Conservation (phyloP, 495 filamentous ascomycete genomes). For the Aspergillus campestris region DNA sequence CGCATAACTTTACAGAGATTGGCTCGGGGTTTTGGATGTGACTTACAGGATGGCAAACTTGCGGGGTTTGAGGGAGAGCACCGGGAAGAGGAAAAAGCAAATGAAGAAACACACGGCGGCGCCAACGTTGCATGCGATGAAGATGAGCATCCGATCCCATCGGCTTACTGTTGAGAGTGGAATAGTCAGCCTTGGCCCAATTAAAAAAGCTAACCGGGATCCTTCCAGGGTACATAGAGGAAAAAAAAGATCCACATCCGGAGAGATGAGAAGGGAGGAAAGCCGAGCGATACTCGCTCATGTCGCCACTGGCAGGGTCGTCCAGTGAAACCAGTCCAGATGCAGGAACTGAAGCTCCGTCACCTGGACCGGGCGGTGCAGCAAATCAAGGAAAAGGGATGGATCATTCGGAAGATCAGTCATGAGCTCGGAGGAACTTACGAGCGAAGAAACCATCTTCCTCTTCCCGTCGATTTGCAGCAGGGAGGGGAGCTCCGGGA, state of each 20-base stretch:
- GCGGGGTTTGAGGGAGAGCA: slow-evolving; percentile 66
- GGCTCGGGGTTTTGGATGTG: slow-evolving; percentile 3
- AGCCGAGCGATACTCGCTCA: too few relatives aligned
- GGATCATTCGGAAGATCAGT: slow-evolving; percentile 9
- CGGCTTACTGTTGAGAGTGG: slow-evolving; percentile 64
- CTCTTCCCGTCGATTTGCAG: slow-evolving; percentile 77
- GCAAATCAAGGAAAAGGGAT: slow-evolving; percentile 16
- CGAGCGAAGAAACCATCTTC: slow-evolving; percentile 92
- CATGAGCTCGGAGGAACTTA: slow-evolving; percentile 52
- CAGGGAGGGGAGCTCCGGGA: slow-evolving; percentile 80
- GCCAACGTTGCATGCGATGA: slow-evolving; percentile 83
- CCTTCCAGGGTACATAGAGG: background rate
- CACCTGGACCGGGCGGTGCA: slow-evolving; percentile 26
- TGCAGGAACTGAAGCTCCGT: slow-evolving; percentile 33
- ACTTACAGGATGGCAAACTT: slow-evolving; percentile 98
- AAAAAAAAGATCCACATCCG: slow-evolving; percentile 6
- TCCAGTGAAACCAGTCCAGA: slow-evolving; percentile 22
- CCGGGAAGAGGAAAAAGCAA: slow-evolving; percentile 81
- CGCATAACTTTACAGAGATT: background rate
- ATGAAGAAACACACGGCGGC: slow-evolving; percentile 86
- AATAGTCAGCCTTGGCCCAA: slow-evolving; percentile 13
- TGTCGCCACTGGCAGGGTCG: too few relatives aligned
- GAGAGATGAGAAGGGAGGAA: slow-evolving; percentile 4
- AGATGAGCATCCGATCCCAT: slow-evolving; percentile 92
- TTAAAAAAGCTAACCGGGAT: slow-evolving; percentile 1